A percentile compares a stretch with the other conserved stretches of the same genome.
These are phyloP conservation scores for Nakazawaea ernobii DNA, from an alignment of 805 yeast species.

Conservation along the genomic window DNA sequence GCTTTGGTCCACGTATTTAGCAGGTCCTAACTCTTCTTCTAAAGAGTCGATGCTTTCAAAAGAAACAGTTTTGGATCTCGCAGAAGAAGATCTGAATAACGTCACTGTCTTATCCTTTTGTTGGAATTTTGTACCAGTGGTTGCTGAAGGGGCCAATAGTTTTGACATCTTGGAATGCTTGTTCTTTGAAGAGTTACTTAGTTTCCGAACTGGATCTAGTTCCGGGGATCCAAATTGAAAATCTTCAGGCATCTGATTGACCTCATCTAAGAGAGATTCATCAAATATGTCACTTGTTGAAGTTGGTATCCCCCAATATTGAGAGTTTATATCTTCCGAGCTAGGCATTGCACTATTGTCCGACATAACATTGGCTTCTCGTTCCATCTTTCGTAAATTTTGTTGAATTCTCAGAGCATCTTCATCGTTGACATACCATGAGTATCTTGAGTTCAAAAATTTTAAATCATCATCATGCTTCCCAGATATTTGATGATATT, in stretches of 20 bases:
- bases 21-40: constrained; percentile 2
- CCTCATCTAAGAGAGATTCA: constrained; percentile 28
- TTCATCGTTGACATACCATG: constrained; percentile 25
- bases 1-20: constrained; percentile 8
- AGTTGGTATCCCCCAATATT: background rate
- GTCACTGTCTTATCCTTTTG: constrained; percentile 24
- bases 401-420: background rate
- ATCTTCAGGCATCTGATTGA: constrained; percentile 31
- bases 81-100: constrained; percentile 19
- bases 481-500: constrained; percentile 17
- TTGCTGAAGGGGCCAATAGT: background rate
- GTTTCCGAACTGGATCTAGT: background rate
- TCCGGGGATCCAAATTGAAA: constrained; percentile 20
- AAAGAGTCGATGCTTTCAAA: constrained; percentile 12
- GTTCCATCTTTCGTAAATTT: background rate
- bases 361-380: background rate
- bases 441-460: constrained; percentile 17
- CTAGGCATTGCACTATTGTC: background rate
- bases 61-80: constrained; percentile 10
- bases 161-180: background rate
- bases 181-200: background rate
- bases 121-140: constrained; percentile 15
- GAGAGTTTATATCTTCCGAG: background rate
- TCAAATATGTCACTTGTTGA: constrained; percentile 11
- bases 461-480: constrained; percentile 16